Evolutionary conservation across 768 basidiomycete species (phyloP), one percentile per base, ranked within the genome.

Genomic region (Ramaria sp.): DNA sequence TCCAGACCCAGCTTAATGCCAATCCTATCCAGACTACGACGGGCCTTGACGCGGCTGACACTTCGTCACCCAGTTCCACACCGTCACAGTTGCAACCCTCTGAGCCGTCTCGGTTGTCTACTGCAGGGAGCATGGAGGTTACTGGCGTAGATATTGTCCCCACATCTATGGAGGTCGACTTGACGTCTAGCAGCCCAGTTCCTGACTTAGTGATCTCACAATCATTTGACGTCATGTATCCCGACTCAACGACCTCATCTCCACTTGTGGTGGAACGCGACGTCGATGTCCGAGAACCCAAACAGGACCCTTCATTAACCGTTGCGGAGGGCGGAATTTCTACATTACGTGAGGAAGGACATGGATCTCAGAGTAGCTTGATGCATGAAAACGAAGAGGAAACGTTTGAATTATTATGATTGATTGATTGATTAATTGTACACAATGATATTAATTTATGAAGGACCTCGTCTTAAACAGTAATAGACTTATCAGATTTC

Each of bases 141-240:
- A 28, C 48, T 27, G 48, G 28, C 48, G 27, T 25, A 18, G 48
- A 28, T 18, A 16, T 36, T 27, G 12, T 41, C 39, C 39, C 8
- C 7, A n/a, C 39, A 41, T 16, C 10, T 16, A 16, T 7, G 18
- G 39, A 18, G 5, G 39, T n/a, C 20, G 18, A 8, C 9, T 8
- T 41, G 13, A 41, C 3, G 16, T 41, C 8, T n/a, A n/a, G n/a
- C n/a, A n/a, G n/a, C n/a, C n/a, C n/a, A n/a, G 32, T 13, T 8
- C 32, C 32, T 2, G 32, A 13, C 3, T 34, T 34, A 34, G 13
- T 13, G 9, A 34, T 1, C 9, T 8, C 32, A 3, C 13, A 41
- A 5, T 16, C 39, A 7, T 42, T 52, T 28, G 51, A 52, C n/a
- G 28, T 52, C 28, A 38, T 52, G 27, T 52, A 52, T 43, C 51